A percentile compares a stretch with the other conserved stretches of the same genome.
Evolutionary conservation across 2,329 filamentous ascomycete species (phyloP).

Genomic region (Botrytis hyacinthi): DNA sequence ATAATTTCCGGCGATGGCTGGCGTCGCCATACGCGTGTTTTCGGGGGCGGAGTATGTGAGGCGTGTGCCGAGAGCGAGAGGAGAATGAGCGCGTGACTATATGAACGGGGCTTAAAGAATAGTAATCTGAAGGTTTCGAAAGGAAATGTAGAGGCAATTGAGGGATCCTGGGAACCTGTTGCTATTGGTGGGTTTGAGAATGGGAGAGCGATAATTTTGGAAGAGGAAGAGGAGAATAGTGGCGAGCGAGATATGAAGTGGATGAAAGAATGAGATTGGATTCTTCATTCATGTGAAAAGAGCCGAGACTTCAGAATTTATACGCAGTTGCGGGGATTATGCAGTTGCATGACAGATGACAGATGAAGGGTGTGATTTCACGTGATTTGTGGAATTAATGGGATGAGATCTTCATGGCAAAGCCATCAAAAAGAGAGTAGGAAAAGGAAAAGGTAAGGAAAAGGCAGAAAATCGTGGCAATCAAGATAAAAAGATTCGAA

Average conservation of each 20-base stretch:
- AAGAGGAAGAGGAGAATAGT: not conserved
- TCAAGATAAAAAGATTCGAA: not conserved
- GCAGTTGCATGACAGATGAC: not conserved
- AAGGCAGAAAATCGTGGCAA: not conserved
- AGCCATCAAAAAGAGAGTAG: not conserved
- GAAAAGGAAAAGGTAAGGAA: not conserved
- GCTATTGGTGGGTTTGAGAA: not conserved
- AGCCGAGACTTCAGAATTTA: not conserved
- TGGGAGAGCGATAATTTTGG: not conserved
- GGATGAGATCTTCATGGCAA: not conserved
- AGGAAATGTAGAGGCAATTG: not conserved
- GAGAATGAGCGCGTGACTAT: constrained; percentile 28
- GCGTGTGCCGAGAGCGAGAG: constrained; percentile 35
- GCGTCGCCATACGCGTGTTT: constrained; percentile 37
- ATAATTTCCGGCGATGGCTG: constrained; percentile 33
- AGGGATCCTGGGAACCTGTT: not conserved
- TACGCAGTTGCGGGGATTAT: not conserved
- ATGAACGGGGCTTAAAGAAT: constrained; percentile 15
- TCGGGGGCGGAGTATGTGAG: constrained; percentile 36
- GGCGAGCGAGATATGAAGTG: not conserved
- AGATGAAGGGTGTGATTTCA: not conserved
- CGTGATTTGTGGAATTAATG: not conserved
- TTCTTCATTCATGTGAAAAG: not conserved
- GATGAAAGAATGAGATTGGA: not conserved
- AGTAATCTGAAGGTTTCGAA: not conserved